Base-by-base conservation (phyloP, 2,329 filamentous ascomycete genomes). In the Diaporthe helianthi region DNA sequence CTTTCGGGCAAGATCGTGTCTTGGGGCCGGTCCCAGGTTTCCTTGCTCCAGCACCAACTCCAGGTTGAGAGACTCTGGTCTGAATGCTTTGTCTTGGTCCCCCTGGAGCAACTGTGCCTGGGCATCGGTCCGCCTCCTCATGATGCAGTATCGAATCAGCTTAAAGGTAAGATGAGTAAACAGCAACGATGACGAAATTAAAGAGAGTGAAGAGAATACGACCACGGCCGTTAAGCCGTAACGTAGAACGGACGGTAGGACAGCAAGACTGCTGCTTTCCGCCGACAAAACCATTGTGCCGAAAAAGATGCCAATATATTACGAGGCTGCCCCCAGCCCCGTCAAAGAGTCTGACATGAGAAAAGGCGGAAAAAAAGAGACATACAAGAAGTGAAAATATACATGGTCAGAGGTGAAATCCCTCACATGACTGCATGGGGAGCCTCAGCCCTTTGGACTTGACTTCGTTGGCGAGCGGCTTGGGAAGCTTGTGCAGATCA, bases 151-250 rank as follows among this genome's bases (percentile, higher is more conserved):
- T 61, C 69, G 53, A 24, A 74, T 54, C 4, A 78, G 71, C 63
- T 78, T 78, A 71, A 71, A 41, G 2, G 74, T 76, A 47, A 78
- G 74, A 58, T 77, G 76, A 0, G 73, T 49, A 10, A 77, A 72
- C 12, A 76, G 71, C 7, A 68, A 47, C 3, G 53, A 71, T 1
- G 71, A 74, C 1, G 75, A 72, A 19, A 73, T 47, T 24, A 77
- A 73, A 0, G 76, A 79, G 7, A 78, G 64, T 29, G 52, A 69
- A 1, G 75, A 74, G 2, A 77, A 53, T 58, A 74, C 71, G 1
- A 73, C 54, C 12, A 78, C 71, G 29, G 54, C 74, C 2, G 53
- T 70, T 9, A 78, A 70, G 8, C 76, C 76, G 31, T 69, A 65
- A 10, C 73, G 75, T 51, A 76, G 72, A 1, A 55, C 66, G 2